Base-by-base conservation (phyloP, 2,329 filamentous ascomycete genomes). In the Neonectria coccinea region DNA sequence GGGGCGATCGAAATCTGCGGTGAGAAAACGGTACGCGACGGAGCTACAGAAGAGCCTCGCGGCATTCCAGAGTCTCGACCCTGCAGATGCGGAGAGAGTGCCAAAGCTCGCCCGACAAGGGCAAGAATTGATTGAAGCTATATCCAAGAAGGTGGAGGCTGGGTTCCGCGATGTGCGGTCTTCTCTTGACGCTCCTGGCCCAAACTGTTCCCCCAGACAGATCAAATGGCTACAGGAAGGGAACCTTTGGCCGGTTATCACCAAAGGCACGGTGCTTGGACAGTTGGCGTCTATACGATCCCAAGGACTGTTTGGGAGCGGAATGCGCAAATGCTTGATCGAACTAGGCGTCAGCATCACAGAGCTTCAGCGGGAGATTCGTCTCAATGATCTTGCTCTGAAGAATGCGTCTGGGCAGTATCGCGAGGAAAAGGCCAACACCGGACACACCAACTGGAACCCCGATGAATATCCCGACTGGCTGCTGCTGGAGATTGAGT, bases 401-500 rank as follows among this genome's bases (percentile, higher is more conserved):
- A 88, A 68, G 47, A 55, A 81, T 79, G 53, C 85, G 79, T 0
- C 75, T 84, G 10, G 82, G 79, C 2, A 82, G 81, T 6, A 83
- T 78, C 84, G 11, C 84, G 86, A 86, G 65, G 79, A 62, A 73
- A 80, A 7, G 67, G 76, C 2, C 59, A 87, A 75, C 63, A 60
- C 16, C 7, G 71, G 71, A 61, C 89, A 91, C 69, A 72, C 70
- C 0, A 86, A 88, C 31, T 91, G 89, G 89, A 71, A 79, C 2
- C 84, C 87, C 0, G n/a, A 73, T 0, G 76, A 86, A 0, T 74
- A 83, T 33, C 81, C 88, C 0, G 89, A 92, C 69, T 91, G 89
- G 86, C 74, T 92, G 0, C 78, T 92, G 0, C 76, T 93, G 0
- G 90, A 92, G 66, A 84, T 92, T 14, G 90, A 92, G 56, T 81